A percentile compares a stretch with the other conserved stretches of the same genome.
phyloP scores from a whole-genome alignment of 2,329 filamentous ascomycete genomes.

The Cercospora brassicicola region DNA sequence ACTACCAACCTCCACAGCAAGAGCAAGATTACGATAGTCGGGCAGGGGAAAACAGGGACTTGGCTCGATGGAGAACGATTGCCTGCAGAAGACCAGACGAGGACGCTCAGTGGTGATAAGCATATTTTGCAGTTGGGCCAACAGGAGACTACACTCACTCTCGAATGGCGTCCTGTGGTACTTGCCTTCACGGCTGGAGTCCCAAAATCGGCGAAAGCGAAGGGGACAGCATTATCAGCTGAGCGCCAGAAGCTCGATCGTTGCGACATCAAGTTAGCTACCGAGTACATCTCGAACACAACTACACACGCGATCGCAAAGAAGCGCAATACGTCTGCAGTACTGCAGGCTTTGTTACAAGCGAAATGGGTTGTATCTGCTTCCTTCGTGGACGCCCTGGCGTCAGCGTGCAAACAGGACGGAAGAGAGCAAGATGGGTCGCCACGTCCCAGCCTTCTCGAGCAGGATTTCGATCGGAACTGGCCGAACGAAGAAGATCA shows the following conservation, averaged over 20 bases:
- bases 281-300: constrained; percentile 65
- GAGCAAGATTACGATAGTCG: constrained; percentile 71
- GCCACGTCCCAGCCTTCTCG: constrained; percentile 52
- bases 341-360: constrained; percentile 81
- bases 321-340: constrained; percentile 86
- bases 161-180: constrained; percentile 74
- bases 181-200: constrained; percentile 73
- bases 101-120: constrained; percentile 53
- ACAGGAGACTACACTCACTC: constrained; percentile 43
- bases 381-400: constrained; percentile 71
- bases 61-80: constrained; percentile 67
- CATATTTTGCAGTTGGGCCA: constrained; percentile 66
- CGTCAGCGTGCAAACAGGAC: constrained; percentile 55
- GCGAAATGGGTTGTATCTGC: constrained; percentile 74
- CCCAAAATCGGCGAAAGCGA: constrained; percentile 53
- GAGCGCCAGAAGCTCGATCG: constrained; percentile 70
- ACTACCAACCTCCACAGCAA: constrained; percentile 59
- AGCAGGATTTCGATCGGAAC: constrained; percentile 72
- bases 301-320: constrained; percentile 88
- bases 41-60: constrained; percentile 85
- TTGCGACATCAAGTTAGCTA: constrained; percentile 82
- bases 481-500: constrained; percentile 76
- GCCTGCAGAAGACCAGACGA: constrained; percentile 53
- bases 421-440: constrained; percentile 27
- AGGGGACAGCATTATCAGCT: constrained; percentile 58